Evolutionary conservation across 2,329 filamentous ascomycete species (phyloP).

Genomic region (Talaromyces sp.): DNA sequence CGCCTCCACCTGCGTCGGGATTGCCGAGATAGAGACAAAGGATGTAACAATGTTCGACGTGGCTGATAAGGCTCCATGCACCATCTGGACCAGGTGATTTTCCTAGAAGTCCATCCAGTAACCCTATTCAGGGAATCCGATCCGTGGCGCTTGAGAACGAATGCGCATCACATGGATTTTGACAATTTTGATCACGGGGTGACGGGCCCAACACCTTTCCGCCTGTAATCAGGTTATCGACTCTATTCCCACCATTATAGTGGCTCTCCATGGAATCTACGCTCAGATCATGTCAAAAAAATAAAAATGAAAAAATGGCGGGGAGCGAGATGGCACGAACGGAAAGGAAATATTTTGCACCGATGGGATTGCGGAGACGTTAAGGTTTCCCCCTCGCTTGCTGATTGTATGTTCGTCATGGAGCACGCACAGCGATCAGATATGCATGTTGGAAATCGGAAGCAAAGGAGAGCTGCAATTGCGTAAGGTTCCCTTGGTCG

Average conservation of each 20-base stretch:
- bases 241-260: not conserved
- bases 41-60: not conserved
- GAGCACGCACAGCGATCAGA: not conserved
- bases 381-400: not conserved
- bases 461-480: not conserved
- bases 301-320: too few relatives aligned
- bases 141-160: not conserved
- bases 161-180: not conserved
- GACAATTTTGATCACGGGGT: not conserved
- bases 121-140: not conserved
- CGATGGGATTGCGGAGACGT: not conserved
- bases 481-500: not conserved
- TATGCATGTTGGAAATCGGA: not conserved
- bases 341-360: not conserved
- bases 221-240: not conserved
- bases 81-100: not conserved
- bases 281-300: not conserved
- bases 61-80: not conserved
- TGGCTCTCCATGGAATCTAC: not conserved
- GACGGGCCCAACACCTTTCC: not conserved
- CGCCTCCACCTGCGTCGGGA: not conserved
- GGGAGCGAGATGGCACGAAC: not conserved
- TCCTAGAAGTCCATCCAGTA: not conserved
- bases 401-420: not conserved
- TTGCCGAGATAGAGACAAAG: not conserved